Percentiles rank a stretch among this genome's conserved stretches.
phyloP scores from a whole-genome alignment of 768 basidiomycete species.

The Aureoboletus auriporus region DNA sequence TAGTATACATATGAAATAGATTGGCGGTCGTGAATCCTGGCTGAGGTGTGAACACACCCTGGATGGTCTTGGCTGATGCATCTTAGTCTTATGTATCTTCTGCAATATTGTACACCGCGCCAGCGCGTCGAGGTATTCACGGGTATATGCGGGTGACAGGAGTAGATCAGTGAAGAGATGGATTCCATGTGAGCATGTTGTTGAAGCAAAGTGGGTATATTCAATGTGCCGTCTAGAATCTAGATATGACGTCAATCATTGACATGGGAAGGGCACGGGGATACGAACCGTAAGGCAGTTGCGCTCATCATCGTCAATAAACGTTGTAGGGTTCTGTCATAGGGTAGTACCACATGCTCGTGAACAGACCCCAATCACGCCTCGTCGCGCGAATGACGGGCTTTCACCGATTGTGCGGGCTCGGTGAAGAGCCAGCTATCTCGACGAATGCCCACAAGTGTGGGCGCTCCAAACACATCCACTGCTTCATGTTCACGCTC shows the following conservation, averaged over 20 bases:
- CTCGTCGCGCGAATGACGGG: not conserved
- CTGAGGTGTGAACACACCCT: not conserved
- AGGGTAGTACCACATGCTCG: not conserved
- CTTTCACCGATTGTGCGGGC: not conserved
- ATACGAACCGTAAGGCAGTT: constrained; percentile 12
- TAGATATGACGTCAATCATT: not conserved
- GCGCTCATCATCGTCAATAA: constrained; percentile 5
- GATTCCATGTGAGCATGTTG: no score
- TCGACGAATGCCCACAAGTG: not conserved
- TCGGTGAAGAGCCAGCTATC: constrained; percentile 13
- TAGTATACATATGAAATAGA: constrained; percentile 2
- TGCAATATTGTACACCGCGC: constrained; percentile 23
- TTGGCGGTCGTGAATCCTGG: not conserved
- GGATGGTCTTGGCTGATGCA: not conserved
- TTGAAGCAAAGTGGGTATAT: no score
- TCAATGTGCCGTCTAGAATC: constrained; percentile 6
- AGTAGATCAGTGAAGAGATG: not conserved
- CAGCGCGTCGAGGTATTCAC: constrained; percentile 9
- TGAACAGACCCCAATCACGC: not conserved
- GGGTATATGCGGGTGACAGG: not conserved
- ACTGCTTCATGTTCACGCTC: not conserved
- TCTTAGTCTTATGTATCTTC: not conserved
- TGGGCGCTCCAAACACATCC: constrained; percentile 11
- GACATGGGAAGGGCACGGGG: not conserved
- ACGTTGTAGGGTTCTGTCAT: not conserved